Evolutionary conservation across 192 early-diverging fungal species (phyloP).

Genomic region (Podila verticillata): DNA sequence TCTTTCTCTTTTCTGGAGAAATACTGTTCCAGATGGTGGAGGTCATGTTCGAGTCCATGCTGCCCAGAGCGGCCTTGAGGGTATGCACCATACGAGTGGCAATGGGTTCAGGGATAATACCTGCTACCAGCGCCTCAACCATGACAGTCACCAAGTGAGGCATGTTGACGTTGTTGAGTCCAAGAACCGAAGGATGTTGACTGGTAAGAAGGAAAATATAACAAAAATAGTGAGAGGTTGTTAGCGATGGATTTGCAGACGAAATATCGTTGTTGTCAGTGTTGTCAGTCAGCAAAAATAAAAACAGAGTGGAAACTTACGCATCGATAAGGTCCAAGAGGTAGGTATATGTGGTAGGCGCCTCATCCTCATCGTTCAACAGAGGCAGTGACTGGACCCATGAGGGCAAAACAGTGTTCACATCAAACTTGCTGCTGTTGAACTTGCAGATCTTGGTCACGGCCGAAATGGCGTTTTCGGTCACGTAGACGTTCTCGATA

Average conservation of each 20-base stretch:
- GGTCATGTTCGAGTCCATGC: slow-evolving; percentile 56
- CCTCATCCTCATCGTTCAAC: slow-evolving; percentile 90
- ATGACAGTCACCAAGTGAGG: slow-evolving; percentile 65
- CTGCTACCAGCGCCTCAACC: slow-evolving; percentile 66
- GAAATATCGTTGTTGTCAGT: no score
- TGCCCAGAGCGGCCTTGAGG: slow-evolving; percentile 59
- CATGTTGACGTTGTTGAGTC: slow-evolving; percentile 66
- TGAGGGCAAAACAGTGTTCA: slow-evolving; percentile 64
- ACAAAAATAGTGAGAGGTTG: background rate
- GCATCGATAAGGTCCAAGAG: slow-evolving; percentile 75
- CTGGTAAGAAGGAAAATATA: slow-evolving; percentile 20
- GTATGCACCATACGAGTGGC: slow-evolving; percentile 61
- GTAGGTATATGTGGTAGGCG: slow-evolving; percentile 75
- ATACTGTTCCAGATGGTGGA: slow-evolving; percentile 67
- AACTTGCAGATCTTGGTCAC: slow-evolving; percentile 87
- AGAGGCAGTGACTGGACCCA: slow-evolving; percentile 90
- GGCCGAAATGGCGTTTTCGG: slow-evolving; percentile 93
- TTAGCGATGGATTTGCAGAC: background rate
- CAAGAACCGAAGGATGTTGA: slow-evolving; percentile 67
- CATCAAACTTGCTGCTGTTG: slow-evolving; percentile 67
- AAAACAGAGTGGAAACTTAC: slow-evolving; percentile 27
- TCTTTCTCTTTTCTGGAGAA: slow-evolving; percentile 59
- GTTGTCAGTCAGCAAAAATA: background rate
- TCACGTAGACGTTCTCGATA: slow-evolving; percentile 82
- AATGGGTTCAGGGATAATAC: slow-evolving; percentile 55